These are phyloP conservation scores for Yarrowia osloensis DNA, from an alignment of 805 yeast genomes.

Conservation along the genomic window DNA sequence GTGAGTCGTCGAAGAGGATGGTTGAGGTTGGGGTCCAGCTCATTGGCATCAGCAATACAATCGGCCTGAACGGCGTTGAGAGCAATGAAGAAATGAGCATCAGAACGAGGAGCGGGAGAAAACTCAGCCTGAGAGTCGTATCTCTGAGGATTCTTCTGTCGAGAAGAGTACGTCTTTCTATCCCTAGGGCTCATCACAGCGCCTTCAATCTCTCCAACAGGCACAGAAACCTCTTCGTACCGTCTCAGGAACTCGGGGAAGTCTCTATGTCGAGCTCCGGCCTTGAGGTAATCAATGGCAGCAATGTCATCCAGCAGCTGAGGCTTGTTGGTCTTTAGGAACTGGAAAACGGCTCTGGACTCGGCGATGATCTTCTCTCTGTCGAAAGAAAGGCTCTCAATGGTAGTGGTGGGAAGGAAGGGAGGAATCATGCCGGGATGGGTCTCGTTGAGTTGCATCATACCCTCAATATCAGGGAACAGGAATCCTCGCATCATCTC, in stretches of 20 bases:
- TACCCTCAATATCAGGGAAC: neutral
- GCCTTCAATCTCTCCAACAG: neutral
- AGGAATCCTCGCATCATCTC: constrained; percentile 12
- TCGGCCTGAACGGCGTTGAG: constrained; percentile 12
- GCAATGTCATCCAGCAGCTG: neutral
- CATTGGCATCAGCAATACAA: neutral
- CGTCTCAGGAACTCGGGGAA: constrained; percentile 5
- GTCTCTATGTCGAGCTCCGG: constrained; percentile 3
- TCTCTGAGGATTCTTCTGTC: constrained; percentile 1
- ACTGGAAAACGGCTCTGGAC: constrained; percentile 15
- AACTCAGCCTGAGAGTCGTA: neutral
- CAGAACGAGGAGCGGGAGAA: neutral
- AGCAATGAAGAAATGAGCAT: constrained; percentile 10
- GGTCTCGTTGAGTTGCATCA: neutral
- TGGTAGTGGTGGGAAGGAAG: constrained; percentile 3
- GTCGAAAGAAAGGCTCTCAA: neutral
- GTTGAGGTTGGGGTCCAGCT: constrained; percentile 5
- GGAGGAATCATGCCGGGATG: constrained; percentile 21
- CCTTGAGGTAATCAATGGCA: neutral
- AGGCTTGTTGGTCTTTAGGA: constrained; percentile 3
- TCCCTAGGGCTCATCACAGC: neutral
- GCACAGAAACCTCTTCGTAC: neutral
- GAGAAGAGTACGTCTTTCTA: neutral
- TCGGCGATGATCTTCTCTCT: neutral
- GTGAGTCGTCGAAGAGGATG: neutral